phyloP scores from a whole-genome alignment of 495 filamentous ascomycete genomes.

The Penicillium subrubescens region DNA sequence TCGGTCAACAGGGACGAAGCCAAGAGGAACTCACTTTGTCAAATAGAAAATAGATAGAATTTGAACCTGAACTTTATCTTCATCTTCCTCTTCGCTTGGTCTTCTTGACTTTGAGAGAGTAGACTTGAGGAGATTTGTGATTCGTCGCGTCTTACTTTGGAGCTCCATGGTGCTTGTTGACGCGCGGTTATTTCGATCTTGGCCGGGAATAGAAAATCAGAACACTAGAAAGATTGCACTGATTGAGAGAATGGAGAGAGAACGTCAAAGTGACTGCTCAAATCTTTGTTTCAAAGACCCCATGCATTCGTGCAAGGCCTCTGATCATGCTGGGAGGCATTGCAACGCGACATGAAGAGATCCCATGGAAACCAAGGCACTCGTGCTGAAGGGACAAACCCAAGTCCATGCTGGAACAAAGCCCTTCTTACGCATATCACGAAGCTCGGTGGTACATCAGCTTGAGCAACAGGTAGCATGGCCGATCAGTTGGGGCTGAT shows the following conservation, averaged over 20 bases:
- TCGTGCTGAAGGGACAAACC: no score
- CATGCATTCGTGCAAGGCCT: no score
- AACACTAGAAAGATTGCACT: neutral
- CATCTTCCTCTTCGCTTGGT: neutral
- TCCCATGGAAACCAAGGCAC: no score
- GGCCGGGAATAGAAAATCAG: neutral
- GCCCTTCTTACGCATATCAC: no score
- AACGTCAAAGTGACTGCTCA: no score
- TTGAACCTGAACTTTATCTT: neutral
- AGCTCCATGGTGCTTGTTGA: neutral
- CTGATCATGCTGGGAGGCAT: no score
- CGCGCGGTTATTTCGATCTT: neutral
- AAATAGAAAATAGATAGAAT: neutral
- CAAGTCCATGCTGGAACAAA: no score
- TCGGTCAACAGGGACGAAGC: constrained; percentile 10
- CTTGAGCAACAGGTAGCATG: no score
- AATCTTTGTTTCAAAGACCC: no score
- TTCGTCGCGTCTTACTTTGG: neutral
- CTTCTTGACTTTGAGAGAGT: neutral
- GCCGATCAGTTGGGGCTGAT: no score
- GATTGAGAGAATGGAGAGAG: neutral
- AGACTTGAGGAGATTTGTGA: neutral
- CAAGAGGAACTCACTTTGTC: neutral
- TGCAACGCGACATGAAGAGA: neutral
- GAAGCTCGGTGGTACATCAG: no score